phyloP scores from a whole-genome alignment of 306 rosid species.

The Prunus dulcis region DNA sequence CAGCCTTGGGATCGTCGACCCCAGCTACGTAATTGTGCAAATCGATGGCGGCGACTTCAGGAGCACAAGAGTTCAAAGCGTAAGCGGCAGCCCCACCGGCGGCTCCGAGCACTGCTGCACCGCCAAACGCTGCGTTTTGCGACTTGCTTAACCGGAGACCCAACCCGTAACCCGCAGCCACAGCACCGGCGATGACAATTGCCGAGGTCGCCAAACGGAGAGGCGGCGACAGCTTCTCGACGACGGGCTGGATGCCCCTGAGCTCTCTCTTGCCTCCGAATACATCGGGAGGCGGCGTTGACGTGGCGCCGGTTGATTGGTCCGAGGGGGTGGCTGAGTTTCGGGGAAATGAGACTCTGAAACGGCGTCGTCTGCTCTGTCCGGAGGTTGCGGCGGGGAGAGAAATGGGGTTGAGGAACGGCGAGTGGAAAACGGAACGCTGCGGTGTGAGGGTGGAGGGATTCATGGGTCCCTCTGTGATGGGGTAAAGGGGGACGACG shows the following conservation, averaged over 20 bases:
- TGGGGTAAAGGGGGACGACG: constrained; percentile 25
- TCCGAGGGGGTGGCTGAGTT: constrained; percentile 38
- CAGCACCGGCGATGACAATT: constrained; percentile 68
- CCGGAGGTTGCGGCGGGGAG: constrained; percentile 28
- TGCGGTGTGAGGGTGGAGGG: constrained; percentile 52
- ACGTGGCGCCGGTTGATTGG: constrained; percentile 21
- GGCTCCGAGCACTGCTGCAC: constrained; percentile 76
- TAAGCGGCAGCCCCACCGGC: constrained; percentile 75
- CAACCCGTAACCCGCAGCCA: constrained; percentile 80
- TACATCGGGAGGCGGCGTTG: constrained; percentile 30
- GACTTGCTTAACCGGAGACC: constrained; percentile 61
- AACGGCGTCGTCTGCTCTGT: constrained; percentile 52
- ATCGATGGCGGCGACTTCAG: constrained; percentile 81
- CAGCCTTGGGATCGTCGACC: constrained; percentile 53
- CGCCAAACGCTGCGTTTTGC: constrained; percentile 63
- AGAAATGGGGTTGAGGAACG: constrained; percentile 43
- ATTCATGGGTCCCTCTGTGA: constrained; percentile 45
- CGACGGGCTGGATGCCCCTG: constrained; percentile 65
- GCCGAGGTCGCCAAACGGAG: constrained; percentile 70
- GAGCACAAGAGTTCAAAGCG: constrained; percentile 66
- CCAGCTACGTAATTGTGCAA: constrained; percentile 79
- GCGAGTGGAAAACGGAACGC: constrained; percentile 35
- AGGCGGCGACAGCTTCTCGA: constrained; percentile 65
- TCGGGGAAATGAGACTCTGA: constrained; percentile 57
- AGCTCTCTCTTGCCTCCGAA: constrained; percentile 59